Base-by-base conservation (phyloP, 345 rosid species). In the Dipteronia sinensis region DNA sequence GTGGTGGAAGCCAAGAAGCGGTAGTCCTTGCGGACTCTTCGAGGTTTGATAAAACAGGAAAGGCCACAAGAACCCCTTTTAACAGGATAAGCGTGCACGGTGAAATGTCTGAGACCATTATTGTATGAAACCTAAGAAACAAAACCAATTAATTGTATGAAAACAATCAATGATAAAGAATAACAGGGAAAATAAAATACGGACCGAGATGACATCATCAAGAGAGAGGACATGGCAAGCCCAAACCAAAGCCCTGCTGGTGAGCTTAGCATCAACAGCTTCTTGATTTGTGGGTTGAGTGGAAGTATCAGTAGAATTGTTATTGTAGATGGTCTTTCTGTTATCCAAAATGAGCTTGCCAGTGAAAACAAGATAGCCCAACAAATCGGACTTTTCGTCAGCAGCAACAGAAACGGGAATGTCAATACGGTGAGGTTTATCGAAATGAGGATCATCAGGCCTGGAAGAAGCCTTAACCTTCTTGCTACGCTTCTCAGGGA, bases 371-470 rank as follows among this genome's bases (percentile, higher is more conserved):
- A 85, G 84, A 83, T 80, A 90, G 20, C 98, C 97, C 77, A 96
- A 85, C 81, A 96, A 86, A 91, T 92, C 93, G 19, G 92, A 91
- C 77, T 91, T 96, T 80, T 96, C 99, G 79, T 96, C 98, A 4
- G 94, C 98, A 67, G 88, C 95, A 15, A 84, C 92, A 25, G 8
- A 76, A 55, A 47, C 77, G 69, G 10, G 64, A 7, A 92, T 87
- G 82, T 94, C 98, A 67, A 96, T 89, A 77, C 90, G 65, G 71
- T 83, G 92, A 2, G 85, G 78, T 71, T 89, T 84, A 65, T 86
- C 84, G 72, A 82, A 75, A 0, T 85, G 85, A 82, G 88, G 84
- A 73, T 76, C 89, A 27, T 79, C 76, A 13, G 70, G 85, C 73
- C 82, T 88, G 1, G 93, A 87, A 55, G 92, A 82, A 10, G 90